Base-by-base conservation (phyloP, 2,329 filamentous ascomycete genomes). In the Hypoxylon sp. region DNA sequence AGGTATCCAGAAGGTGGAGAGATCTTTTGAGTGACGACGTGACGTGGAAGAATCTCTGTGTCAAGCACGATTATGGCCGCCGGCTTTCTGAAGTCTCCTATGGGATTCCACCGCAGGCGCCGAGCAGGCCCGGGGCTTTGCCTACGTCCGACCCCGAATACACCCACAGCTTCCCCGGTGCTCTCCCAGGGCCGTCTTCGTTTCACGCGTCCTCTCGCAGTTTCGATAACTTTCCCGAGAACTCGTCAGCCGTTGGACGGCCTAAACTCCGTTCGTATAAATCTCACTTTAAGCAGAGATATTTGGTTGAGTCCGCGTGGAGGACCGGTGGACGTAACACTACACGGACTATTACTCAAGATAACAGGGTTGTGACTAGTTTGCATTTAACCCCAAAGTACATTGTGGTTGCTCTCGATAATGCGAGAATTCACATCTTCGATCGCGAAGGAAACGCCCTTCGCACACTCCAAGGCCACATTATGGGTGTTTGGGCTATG, bases 401-500 rank as follows among this genome's bases (percentile, higher is more conserved):
- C 80, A 98, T 99, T 74, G 94, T 99, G 50, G 94, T 98, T 69
- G 96, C 96, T 52, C 86, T 99, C 68, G 96, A 99, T 82, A 99
- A 98, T 79, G 95, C 96, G 37, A 97, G 96, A 82, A 99, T 99
- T 47, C 96, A 99, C 79, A 94, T 99, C 25, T 99, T 98, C 76
- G 93, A 98, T 77, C 94, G 93, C 0, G 89, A 96, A 71, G 96
- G 96, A 32, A 90, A 94, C 72, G 89, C 93, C 69, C 90, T 97
- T 73, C 93, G 94, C 77, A 97, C 93, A 2, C 82, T 99, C 27
- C 91, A 96, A 75, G 96, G 96, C 9, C 96, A 99, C 81, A 92
- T 98, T 46, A 99, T 99, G 96, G 96, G 96, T 41, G 96, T 99
- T 19, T 99, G 96, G 96, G 96, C 96, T 51, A 98, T 99, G 95